Percentiles rank a stretch among this genome's conserved stretches.
phyloP scores from a whole-genome alignment of 2,329 filamentous ascomycete genomes.

The Aspergillus unguis region DNA sequence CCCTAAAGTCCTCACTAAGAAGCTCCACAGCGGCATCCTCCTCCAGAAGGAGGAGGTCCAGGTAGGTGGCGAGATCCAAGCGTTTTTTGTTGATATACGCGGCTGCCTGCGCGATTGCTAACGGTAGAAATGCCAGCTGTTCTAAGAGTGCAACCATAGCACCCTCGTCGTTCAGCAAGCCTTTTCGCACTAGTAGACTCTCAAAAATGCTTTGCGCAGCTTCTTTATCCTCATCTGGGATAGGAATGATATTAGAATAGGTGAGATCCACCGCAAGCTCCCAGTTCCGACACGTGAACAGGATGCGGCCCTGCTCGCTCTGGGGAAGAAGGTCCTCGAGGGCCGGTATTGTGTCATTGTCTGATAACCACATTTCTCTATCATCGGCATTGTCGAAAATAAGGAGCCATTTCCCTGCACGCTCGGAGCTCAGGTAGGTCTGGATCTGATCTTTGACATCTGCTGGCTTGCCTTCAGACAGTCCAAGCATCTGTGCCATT shows the following conservation, averaged over 20 bases:
- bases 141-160: constrained; percentile 13
- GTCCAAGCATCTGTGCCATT: neutral
- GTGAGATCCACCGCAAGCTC: constrained; percentile 18
- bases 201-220: neutral
- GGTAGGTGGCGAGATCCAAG: neutral
- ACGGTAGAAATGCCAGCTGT: constrained; percentile 23
- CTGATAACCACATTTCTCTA: neutral
- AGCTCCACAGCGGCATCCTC: constrained; percentile 7
- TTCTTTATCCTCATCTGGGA: neutral
- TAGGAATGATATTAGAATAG: neutral
- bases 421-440: neutral
- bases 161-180: constrained; percentile 12
- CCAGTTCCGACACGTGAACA: constrained; percentile 28
- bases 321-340: constrained; percentile 16
- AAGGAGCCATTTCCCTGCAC: neutral
- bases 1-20: constrained; percentile 12
- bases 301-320: constrained; percentile 20
- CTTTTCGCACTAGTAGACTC: neutral
- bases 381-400: neutral
- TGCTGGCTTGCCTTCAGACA: neutral
- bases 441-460: neutral
- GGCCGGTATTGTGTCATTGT: neutral
- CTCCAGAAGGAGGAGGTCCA: constrained; percentile 6
- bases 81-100: constrained; percentile 20
- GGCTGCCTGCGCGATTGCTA: constrained; percentile 26